Percentiles rank a stretch among this genome's conserved stretches.
Conservation (phyloP, 2,329 filamentous ascomycete genomes). For the Sarocladium strictum region DNA sequence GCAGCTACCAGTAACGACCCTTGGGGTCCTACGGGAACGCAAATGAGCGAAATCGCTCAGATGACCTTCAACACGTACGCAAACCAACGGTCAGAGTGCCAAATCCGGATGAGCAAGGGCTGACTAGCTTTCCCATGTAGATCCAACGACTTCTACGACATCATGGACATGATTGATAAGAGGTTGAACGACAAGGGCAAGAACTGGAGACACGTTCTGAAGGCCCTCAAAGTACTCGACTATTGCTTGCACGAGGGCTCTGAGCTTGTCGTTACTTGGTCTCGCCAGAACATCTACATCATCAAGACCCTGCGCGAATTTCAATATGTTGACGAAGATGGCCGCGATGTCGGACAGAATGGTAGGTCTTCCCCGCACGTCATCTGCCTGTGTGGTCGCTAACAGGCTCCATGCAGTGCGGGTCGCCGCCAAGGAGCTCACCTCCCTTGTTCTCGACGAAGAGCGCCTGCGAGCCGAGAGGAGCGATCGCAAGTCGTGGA, state of each 20-base stretch:
- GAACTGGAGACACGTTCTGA: conserved; percentile 98
- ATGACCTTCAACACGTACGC: conserved; percentile 95
- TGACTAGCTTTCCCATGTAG: conserved; percentile 37
- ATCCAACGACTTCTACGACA: conserved; percentile 96
- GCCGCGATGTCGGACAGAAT: conserved; percentile 91
- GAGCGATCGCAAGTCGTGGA: conserved; percentile 90
- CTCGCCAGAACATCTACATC: conserved; percentile 95
- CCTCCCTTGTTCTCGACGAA: conserved; percentile 85
- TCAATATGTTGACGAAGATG: conserved; percentile 92
- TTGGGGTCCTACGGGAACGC: conserved; percentile 95
- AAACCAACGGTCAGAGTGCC: not conserved
- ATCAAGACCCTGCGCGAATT: conserved; percentile 98
- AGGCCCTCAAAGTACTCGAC: conserved; percentile 94
- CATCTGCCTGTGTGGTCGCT: conserved; percentile 8
- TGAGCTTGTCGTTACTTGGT: conserved; percentile 95
- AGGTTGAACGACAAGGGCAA: conserved; percentile 98
- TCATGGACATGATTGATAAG: conserved; percentile 99
- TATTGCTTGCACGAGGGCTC: conserved; percentile 98
- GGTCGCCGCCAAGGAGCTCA: conserved; percentile 92
- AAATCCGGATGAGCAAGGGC: not conserved
- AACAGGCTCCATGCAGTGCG: conserved; percentile 58
- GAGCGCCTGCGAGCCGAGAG: conserved; percentile 86
- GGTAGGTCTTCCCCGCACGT: conserved; percentile 49
- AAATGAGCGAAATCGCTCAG: conserved; percentile 98
- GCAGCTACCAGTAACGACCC: conserved; percentile 96